Conservation (phyloP, 192 early-diverging fungal genomes). For the Neocallimastix lanati region DNA sequence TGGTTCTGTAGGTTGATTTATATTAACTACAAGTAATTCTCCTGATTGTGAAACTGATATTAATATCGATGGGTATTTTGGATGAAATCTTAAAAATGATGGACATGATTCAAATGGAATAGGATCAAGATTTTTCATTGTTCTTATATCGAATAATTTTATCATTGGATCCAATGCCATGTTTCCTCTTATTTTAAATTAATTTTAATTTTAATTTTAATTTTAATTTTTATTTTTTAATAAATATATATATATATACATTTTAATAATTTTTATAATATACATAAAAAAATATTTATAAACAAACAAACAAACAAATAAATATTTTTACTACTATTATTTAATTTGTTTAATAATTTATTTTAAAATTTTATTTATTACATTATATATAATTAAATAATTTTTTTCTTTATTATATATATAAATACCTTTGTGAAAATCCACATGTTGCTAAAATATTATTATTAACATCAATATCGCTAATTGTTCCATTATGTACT, state of each 20-base stretch:
- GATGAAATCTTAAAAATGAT: slow-evolving; percentile 52
- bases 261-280: too few relatives aligned
- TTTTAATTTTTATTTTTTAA: background rate
- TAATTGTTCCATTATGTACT: slow-evolving; percentile 58
- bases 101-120: slow-evolving; percentile 51
- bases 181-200: too few relatives aligned
- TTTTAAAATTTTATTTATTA: too few relatives aligned
- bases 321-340: too few relatives aligned
- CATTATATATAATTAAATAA: too few relatives aligned
- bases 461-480: slow-evolving; percentile 56
- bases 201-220: background rate
- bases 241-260: background rate
- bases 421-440: slow-evolving; percentile 37
- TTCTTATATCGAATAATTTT: slow-evolving; percentile 66
- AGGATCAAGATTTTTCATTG: slow-evolving; percentile 45
- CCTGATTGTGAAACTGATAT: slow-evolving; percentile 45
- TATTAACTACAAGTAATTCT: slow-evolving; percentile 50
- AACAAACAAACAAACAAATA: too few relatives aligned
- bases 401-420: too few relatives aligned
- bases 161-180: slow-evolving; percentile 57
- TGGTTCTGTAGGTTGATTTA: slow-evolving; percentile 14
- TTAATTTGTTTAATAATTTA: too few relatives aligned
- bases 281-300: too few relatives aligned
- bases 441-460: slow-evolving; percentile 60
- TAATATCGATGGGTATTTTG: slow-evolving; percentile 38